Evolutionary conservation across 179 eudicot genomes (phyloP).

Genomic region (Camellia oleifera): DNA sequence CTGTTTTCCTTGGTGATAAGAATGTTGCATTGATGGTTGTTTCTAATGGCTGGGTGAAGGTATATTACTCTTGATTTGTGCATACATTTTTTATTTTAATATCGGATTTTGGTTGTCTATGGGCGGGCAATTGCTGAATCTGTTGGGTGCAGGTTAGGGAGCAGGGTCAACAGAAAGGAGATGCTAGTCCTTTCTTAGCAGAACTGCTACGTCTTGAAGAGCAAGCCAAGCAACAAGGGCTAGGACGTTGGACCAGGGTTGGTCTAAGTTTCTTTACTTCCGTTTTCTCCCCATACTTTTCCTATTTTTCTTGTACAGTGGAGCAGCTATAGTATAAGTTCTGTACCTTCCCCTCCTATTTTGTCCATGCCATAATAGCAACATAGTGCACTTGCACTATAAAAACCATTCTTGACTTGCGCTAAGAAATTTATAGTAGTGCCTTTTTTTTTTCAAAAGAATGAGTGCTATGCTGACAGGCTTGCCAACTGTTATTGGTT

Average conservation of each 20-base stretch:
- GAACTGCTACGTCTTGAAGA: conserved; percentile 71
- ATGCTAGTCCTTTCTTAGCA: conserved; percentile 57
- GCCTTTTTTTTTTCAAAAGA: too few species aligned
- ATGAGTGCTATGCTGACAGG: too few species aligned
- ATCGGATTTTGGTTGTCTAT: background rate
- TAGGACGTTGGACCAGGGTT: conserved; percentile 93
- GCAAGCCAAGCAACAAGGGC: conserved; percentile 82
- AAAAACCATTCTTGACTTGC: too few species aligned
- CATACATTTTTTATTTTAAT: background rate
- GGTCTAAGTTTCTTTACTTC: conserved; percentile 17
- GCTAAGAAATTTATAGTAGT: too few species aligned
- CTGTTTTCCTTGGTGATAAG: conserved; percentile 67
- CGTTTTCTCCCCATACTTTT: background rate
- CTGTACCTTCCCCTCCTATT: background rate
- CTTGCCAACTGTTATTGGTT: background rate
- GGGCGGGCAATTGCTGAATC: conserved; percentile 11
- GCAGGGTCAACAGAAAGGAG: conserved; percentile 68
- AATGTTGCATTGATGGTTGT: conserved; percentile 74
- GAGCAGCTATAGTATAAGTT: background rate
- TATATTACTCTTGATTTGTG: conserved; percentile 15
- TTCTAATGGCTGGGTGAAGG: conserved; percentile 98
- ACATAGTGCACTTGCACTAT: too few species aligned
- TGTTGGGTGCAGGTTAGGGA: conserved; percentile 65
- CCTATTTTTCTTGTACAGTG: background rate
- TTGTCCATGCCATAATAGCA: too few species aligned